Evolutionary conservation across 192 early-diverging fungal species (phyloP), one percentile per base, ranked within the genome.

Genomic region (Linderina pennispora): DNA sequence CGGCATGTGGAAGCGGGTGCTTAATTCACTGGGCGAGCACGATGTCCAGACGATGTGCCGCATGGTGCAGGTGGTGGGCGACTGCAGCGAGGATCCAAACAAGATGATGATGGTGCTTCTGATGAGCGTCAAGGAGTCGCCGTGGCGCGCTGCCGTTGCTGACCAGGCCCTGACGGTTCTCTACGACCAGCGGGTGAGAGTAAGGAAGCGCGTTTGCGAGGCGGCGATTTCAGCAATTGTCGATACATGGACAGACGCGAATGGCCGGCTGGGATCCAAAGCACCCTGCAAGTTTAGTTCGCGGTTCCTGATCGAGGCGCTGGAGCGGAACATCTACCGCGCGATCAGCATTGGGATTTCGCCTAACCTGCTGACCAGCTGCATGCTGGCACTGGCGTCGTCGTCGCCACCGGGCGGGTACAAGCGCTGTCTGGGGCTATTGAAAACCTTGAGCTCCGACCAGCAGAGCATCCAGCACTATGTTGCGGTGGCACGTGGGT

Each of bases 401-500:
- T 7, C 26, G 3, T 46, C 41, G 22, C n/a, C n/a, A n/a, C 41
- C 23, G 4, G 36, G 8, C 10, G 43, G 31, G 1, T 51, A 55
- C 36, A 28, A 23, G 19, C 19, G 49, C 16, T 59, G 53, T 19
- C 32, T 73, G 33, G 34, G 38, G 3, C 34, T 65, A 10, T 32
- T 73, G 23, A 16, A 41, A 3, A 5, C 3, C 15, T 9, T 58
- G 8, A 18, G 25, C 0, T 19, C 18, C 3, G 26, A 21, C n/a
- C 17, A 31, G 1, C 16, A 43, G n/a, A 23, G 35, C 25, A 24
- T 32, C 14, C 14, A 4, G 21, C 37, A 46, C 23, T 61, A 52
- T 23, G 51, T 45, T 14, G 61, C 68, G 2, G 53, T 62, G 23
- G 53, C 53, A 0, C 15, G 23, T 8, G 62, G 61, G 8, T 72